Evolutionary conservation across 2,329 filamentous ascomycete genomes (phyloP), one percentile per base, ranked within the genome.

Genomic region (Fusarium sp.): DNA sequence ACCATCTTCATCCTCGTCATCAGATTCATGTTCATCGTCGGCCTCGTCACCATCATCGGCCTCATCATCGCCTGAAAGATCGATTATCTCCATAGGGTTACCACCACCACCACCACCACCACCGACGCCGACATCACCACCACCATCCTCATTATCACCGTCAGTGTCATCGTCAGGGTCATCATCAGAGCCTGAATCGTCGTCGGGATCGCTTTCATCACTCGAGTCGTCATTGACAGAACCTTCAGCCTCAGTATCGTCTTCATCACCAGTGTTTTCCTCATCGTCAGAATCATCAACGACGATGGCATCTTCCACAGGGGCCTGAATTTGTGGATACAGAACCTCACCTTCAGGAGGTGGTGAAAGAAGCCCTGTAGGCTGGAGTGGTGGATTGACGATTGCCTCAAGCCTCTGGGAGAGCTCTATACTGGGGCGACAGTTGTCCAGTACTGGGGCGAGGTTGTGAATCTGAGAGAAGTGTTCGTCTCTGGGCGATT

Each of bases 391-490:
- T 10, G 56, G 41, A n/a, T 37, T 34, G 12, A 67, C 11, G 7
- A 63, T 31, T 4, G 9, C 8, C 28, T 57, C 34, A 5, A 70
- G 36, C 13, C 7, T 46, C 10, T 4, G 13, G 12, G 41, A n/a
- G 7, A 60, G 23, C 8, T 64, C 45, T 13, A 37, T 31, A 2
- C 62, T 41, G 10, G 70, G 65, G 2, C 30, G 31, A 20, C 61
- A 72, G 4, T 18, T 46, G 0, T 3, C 7, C 18, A 72, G 11
- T 3, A 79, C 10, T 2, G 72, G 70, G 4, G 66, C 60, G 1
- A 79, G 61, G 23, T 70, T 69, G 1, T 57, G 51, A 13, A 77
- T 51, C 4, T 51, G 45, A 2, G 77, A 74, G 2, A 46, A 47
- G 2, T 52, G n/a, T 2, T 40, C 16, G 2, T 67, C 64, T 1